Evolutionary conservation across 139 green algal genomes (phyloP), one percentile per base, ranked within the genome.

Genomic region (Chlorella vulgaris): DNA sequence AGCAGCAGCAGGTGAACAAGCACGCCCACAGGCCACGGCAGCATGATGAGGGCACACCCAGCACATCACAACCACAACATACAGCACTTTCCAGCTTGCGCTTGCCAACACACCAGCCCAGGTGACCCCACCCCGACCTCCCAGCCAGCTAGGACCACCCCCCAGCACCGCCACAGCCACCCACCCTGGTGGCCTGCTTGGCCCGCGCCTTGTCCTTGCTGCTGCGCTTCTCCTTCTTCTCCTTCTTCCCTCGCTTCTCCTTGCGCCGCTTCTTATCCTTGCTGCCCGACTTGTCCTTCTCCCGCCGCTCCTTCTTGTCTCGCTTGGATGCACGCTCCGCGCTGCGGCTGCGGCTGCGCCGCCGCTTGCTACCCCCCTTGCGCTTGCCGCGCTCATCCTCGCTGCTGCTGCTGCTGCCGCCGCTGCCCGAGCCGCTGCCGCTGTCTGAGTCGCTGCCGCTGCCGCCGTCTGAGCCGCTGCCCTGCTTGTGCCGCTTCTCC

Each of bases 161-260:
- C 10, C 13, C 47, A 58, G 47, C 47, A 10, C 15, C 47, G 47
- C 10, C 47, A 58, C 10, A 58, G 47, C 10, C 15, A n/a, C 40
- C 3, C 31, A 78, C 71, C 71, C 67, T 47, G 71, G 28, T 22
- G 13, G n/a, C 29, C 47, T 43, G 22, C 67, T 70, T 83, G 39
- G 47, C 38, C 67, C 68, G 67, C n/a, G 68, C 51, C 78, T 78
- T 83, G 51, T 71, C 47, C 65, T 74, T 75, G n/a, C 66, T 76
- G 24, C 50, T 33, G 4, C 74, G 6, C 66, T 50, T 43, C 66
- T 69, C 66, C 47, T 70, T 76, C 76, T 67, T 81, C 3, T 40
- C 35, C 62, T 67, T 67, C 36, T 69, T 82, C 31, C 67, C 40
- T 42, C 58, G 38, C 78, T 71, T 47, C 50, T 63, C 62, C 62